Conservation (phyloP, 2,329 filamentous ascomycete genomes). For the Penicillium sclerotiorum region DNA sequence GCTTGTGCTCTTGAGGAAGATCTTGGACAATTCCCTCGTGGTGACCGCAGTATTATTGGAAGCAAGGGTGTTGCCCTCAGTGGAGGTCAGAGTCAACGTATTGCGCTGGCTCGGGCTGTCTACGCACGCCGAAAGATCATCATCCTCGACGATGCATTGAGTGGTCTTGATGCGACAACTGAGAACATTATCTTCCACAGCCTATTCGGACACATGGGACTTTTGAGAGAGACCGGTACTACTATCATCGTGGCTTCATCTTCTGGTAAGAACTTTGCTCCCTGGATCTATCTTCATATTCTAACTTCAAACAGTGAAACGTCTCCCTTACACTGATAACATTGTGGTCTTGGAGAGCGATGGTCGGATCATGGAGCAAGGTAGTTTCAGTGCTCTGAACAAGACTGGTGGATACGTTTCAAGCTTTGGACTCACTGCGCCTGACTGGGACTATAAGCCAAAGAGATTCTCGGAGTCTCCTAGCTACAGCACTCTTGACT, state of each 20-base stretch:
- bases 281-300: background rate
- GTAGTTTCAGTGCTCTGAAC: constrained; percentile 41
- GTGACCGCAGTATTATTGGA: constrained; percentile 52
- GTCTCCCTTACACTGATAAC: constrained; percentile 46
- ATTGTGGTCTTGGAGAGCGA: constrained; percentile 43
- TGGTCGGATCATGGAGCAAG: constrained; percentile 47
- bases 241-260: constrained; percentile 46
- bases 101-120: constrained; percentile 57
- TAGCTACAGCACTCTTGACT: constrained; percentile 21
- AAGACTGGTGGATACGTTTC: constrained; percentile 44
- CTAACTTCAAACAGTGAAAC: constrained; percentile 29
- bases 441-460: constrained; percentile 35
- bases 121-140: constrained; percentile 53
- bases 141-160: constrained; percentile 57
- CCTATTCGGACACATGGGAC: constrained; percentile 50
- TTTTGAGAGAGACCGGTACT: constrained; percentile 44
- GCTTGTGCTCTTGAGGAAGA: constrained; percentile 45
- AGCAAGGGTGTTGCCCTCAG: constrained; percentile 56
- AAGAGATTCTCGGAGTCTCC: constrained; percentile 23
- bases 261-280: constrained; percentile 17
- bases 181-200: constrained; percentile 53
- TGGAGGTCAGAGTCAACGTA: constrained; percentile 56
- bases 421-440: constrained; percentile 37
- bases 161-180: constrained; percentile 53
- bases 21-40: constrained; percentile 42